Evolutionary conservation across 441 rosid species (phyloP).

Genomic region (Populus hybrid): DNA sequence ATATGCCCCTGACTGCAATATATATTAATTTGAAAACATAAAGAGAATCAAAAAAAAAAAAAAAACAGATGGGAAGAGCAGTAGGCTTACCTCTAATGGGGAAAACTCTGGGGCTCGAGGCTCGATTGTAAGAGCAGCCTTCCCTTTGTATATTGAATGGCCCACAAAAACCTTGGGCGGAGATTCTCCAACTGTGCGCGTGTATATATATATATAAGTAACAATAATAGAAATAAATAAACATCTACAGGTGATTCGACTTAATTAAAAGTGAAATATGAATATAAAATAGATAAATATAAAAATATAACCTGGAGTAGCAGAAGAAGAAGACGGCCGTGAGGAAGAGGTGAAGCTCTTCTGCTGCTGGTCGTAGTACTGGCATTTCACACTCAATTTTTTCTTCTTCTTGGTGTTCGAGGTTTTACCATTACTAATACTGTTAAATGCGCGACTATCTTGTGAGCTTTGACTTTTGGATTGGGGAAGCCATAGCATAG

Average conservation of each 20-base stretch:
- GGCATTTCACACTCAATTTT: constrained; percentile 49
- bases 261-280: not conserved
- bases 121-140: constrained; percentile 83
- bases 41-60: not conserved
- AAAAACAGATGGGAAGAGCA: not conserved
- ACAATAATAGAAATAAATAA: not conserved
- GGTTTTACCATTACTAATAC: not conserved
- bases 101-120: constrained; percentile 85
- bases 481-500: constrained; percentile 16
- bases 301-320: constrained; percentile 12
- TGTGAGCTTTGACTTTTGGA: constrained; percentile 12
- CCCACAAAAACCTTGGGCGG: constrained; percentile 63
- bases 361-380: constrained; percentile 48
- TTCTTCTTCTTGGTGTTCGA: constrained; percentile 11
- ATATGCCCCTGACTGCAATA: constrained; percentile 74
- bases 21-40: not conserved
- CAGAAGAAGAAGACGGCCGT: constrained; percentile 18
- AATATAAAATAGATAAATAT: no score
- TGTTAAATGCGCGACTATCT: not conserved
- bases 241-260: not conserved
- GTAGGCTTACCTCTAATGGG: constrained; percentile 54
- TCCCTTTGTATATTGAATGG: constrained; percentile 92
- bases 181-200: constrained; percentile 33
- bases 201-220: not conserved
- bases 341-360: constrained; percentile 26